Evolutionary conservation across 768 basidiomycete genomes (phyloP), one percentile per base, ranked within the genome.

Genomic region (Amanita subjunquillea): DNA sequence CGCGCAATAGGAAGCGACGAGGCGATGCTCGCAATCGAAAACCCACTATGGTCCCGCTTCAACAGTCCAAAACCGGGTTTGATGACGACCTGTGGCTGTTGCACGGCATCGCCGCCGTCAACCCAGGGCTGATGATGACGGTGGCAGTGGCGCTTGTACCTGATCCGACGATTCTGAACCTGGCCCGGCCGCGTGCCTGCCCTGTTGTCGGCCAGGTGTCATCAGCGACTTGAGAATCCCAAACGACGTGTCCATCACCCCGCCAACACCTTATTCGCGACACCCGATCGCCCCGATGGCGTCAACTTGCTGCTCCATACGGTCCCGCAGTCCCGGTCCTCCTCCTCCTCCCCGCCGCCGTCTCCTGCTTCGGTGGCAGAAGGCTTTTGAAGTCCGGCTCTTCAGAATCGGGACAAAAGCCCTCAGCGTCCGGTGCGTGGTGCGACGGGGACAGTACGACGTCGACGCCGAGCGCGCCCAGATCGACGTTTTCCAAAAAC

Each of bases 401-500:
- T 85, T 74, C 7, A 86, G 84, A 41, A 95, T 90, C 1, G 91
- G 91, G 85, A 82, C 39, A 95, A 67, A 58, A 90, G 13, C 13
- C 34, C 13, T 34, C 34, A 4, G 12, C 4, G 6, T 34, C 34
- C 13, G 34, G 34, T 34, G 12, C 12, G 13, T 12, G 12, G 34
- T 34, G 34, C 12, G 34, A 34, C 1, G 34, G 34, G 4, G 34
- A 34, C 1, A 34, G 85, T 0, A 84, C 83, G 23, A 87, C 80
- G 60, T 75, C 79, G 5, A 91, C 67, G 4, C 76, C 77, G n/a
- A 79, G 59, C 20, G 70, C 73, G 58, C 77, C 84, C 52, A 96
- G 72, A 68, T 97, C 92, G 34, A 97, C 91, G 62, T 93, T 90
- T 69, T 95, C 92, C 48, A 97, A 72, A 65, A 97, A 99, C 63